Evolutionary conservation across 495 filamentous ascomycete species (phyloP).

Genomic region (Parathielavia appendiculata): DNA sequence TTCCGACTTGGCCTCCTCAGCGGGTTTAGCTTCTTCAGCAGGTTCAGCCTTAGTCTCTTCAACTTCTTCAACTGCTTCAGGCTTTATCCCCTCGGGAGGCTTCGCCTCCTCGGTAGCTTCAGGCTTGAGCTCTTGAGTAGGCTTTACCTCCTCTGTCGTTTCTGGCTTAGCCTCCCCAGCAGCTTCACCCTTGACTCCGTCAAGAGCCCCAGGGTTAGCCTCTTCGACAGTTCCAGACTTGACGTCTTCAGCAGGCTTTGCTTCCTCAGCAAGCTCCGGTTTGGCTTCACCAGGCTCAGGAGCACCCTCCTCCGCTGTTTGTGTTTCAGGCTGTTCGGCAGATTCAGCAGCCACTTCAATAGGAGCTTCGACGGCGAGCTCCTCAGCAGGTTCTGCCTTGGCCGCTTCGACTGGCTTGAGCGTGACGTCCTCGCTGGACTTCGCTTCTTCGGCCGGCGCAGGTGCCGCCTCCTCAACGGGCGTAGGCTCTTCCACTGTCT

Average conservation of each 20-base stretch:
- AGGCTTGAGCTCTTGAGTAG: neutral
- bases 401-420: neutral
- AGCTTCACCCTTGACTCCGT: constrained; percentile 2
- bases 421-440: too few species aligned
- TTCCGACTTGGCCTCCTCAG: constrained; percentile 11
- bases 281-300: too few species aligned
- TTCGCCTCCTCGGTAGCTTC: constrained; percentile 13
- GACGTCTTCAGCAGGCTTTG: neutral
- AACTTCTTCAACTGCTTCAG: constrained; percentile 2
- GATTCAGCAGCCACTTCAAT: too few species aligned
- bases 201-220: neutral
- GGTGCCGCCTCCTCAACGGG: neutral
- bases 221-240: neutral
- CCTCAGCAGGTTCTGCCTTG: neutral
- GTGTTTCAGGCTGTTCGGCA: too few species aligned
- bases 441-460: too few species aligned
- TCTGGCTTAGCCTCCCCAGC: neutral
- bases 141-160: neutral
- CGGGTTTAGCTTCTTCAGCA: constrained; percentile 9
- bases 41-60: constrained; percentile 13
- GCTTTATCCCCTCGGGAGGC: neutral
- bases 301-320: neutral
- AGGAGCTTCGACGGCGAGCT: too few species aligned
- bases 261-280: neutral
- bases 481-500: too few species aligned